Conservation (phyloP, 2,329 filamentous ascomycete species). For the Diaporthe aspalathi region DNA sequence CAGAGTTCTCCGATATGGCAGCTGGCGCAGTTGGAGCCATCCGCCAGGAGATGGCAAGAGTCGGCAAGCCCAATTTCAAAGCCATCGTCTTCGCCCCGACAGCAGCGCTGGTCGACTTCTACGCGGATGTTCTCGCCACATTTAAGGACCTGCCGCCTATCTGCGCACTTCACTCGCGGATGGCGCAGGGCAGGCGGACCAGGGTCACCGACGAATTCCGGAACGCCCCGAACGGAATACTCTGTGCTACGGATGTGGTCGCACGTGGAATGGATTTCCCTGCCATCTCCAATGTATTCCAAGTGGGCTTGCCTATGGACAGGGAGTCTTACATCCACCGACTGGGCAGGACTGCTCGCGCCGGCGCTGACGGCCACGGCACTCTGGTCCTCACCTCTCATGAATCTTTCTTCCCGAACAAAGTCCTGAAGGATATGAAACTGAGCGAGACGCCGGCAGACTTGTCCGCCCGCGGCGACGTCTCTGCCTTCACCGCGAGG, state of each 20-base stretch:
- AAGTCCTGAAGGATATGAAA: slow-evolving; percentile 64
- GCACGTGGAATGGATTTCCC: slow-evolving; percentile 81
- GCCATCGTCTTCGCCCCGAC: slow-evolving; percentile 84
- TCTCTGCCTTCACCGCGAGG: slow-evolving; percentile 51
- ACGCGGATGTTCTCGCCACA: slow-evolving; percentile 57
- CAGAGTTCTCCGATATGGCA: slow-evolving; percentile 77
- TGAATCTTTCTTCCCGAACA: slow-evolving; percentile 63
- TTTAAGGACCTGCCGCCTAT: slow-evolving; percentile 56
- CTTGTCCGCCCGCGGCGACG: slow-evolving; percentile 54
- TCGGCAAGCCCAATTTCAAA: slow-evolving; percentile 72
- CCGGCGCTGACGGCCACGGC: slow-evolving; percentile 72
- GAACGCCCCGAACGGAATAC: slow-evolving; percentile 59
- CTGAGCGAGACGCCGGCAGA: slow-evolving; percentile 61
- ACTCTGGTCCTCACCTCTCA: slow-evolving; percentile 66
- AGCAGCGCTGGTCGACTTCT: slow-evolving; percentile 63
- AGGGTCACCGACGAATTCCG: slow-evolving; percentile 74
- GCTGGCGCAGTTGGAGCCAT: slow-evolving; percentile 69
- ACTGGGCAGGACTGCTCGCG: slow-evolving; percentile 74
- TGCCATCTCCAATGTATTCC: slow-evolving; percentile 74
- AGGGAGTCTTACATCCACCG: slow-evolving; percentile 76
- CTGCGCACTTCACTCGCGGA: slow-evolving; percentile 62
- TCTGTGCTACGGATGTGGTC: slow-evolving; percentile 78
- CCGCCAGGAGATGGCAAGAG: slow-evolving; percentile 53
- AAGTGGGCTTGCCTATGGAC: slow-evolving; percentile 69
- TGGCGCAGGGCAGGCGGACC: slow-evolving; percentile 62